phyloP scores from a whole-genome alignment of 371 early-diverging fungal genomes.

The Rhizopus delemar region DNA sequence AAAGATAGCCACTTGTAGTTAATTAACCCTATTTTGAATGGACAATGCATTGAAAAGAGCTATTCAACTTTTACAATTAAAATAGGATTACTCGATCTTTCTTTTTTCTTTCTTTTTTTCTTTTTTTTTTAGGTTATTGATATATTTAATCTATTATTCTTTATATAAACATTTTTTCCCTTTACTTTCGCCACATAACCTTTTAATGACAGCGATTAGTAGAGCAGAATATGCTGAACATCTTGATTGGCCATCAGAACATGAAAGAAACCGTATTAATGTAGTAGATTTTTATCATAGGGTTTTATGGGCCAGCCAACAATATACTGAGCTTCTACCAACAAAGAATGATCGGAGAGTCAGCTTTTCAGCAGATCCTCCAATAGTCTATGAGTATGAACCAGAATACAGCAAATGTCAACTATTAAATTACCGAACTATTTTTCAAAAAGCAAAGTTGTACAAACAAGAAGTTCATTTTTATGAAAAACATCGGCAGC shows the following conservation, averaged over 20 bases:
- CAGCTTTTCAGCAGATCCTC: slow-evolving; percentile 17
- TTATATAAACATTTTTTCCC: too few species aligned
- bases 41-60: too few species aligned
- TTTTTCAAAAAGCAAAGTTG: neutral
- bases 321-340: neutral
- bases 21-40: too few species aligned
- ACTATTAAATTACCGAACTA: neutral
- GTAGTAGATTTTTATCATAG: slow-evolving; percentile 20
- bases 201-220: neutral
- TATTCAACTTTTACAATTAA: too few species aligned
- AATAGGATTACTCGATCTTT: too few species aligned
- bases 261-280: slow-evolving; percentile 6
- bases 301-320: slow-evolving; percentile 21
- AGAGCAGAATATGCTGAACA: neutral
- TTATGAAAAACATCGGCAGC: too few species aligned
- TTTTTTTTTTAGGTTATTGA: too few species aligned
- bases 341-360: slow-evolving; percentile 11
- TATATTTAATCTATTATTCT: too few species aligned
- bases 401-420: slow-evolving; percentile 9
- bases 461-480: neutral
- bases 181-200: neutral
- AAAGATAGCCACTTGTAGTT: too few species aligned
- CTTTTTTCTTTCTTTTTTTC: too few species aligned
- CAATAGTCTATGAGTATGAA: slow-evolving; percentile 21
- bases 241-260: neutral